These are phyloP conservation scores for Irineochytrium annulatum DNA, from an alignment of 192 early-diverging fungal species.

Conservation along the genomic window DNA sequence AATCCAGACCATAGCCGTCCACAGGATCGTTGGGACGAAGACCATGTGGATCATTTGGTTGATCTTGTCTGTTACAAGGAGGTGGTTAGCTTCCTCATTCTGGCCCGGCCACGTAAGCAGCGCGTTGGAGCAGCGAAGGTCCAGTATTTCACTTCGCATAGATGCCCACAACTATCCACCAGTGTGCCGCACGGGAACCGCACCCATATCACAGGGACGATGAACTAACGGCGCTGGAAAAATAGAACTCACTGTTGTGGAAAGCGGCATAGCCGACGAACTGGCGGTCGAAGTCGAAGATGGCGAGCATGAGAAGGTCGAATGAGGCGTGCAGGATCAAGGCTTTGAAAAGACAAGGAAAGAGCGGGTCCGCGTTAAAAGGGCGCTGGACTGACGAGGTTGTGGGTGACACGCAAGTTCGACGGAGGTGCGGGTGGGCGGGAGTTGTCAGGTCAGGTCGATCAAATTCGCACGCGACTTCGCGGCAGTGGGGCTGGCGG, in stretches of 20 bases:
- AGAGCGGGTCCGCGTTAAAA: too few relatives aligned
- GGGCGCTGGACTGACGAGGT: too few relatives aligned
- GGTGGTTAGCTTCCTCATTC: too few relatives aligned
- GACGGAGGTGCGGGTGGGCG: too few relatives aligned
- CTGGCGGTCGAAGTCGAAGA: constrained; percentile 79
- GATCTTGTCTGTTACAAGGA: constrained; percentile 35
- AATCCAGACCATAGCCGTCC: constrained; percentile 66
- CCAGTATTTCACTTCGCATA: background rate
- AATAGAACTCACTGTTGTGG: constrained; percentile 2
- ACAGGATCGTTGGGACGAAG: constrained; percentile 88
- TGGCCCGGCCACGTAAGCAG: too few relatives aligned
- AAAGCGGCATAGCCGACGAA: constrained; percentile 41
- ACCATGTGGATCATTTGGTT: constrained; percentile 83
- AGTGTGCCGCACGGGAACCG: too few relatives aligned
- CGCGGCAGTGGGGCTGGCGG: too few relatives aligned
- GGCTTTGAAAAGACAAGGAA: too few relatives aligned
- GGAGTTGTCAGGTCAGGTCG: too few relatives aligned
- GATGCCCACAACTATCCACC: background rate
- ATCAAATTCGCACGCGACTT: too few relatives aligned
- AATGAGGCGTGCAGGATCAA: too few relatives aligned
- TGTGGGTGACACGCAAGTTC: too few relatives aligned
- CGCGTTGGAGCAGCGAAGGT: background rate
- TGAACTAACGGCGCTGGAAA: constrained; percentile 56
- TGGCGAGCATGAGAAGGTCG: constrained; percentile 11
- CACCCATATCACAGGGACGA: constrained; percentile 35